Evolutionary conservation across 1,284 basidiomycete species (phyloP), one percentile per base, ranked within the genome.

Genomic region (Phlebopus sp.): DNA sequence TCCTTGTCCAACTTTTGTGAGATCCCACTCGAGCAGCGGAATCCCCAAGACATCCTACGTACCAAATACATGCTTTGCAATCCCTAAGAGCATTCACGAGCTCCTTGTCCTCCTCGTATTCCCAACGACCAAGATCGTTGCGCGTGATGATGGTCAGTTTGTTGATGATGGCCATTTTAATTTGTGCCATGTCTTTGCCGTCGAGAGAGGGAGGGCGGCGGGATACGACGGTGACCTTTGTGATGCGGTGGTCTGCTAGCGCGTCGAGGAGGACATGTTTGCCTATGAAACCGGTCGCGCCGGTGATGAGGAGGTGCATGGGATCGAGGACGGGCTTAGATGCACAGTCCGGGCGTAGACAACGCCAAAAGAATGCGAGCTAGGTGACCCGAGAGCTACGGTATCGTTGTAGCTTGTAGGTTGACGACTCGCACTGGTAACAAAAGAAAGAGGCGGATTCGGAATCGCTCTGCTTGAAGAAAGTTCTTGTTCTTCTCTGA

Each of bases 11-110:
- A n/a, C n/a, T n/a, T 11, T 5, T 9, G 10, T 11, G 27, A 29
- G 27, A 25, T 8, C 25, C 25, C n/a, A n/a, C n/a, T n/a, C n/a
- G n/a, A n/a, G n/a, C n/a, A n/a, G 8, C 25, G 8, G 25, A 25
- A 25, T 8, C 4, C 4, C 18, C 9, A 21, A 5, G n/a, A 31
- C 6, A 38, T 14, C 6, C n/a, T 30, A 15, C 46, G 2, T 45
- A 63, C 59, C 59, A 64, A 45, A 64, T 58, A 25, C 62, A 64
- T 3, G 59, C 55, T 23, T 31, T 58, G 27, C 59, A 62, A 27
- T 59, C 57, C 2, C 34, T 46, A 18, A 61, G 55, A 7, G 46
- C 55, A 3, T 52, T 52, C 30, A 56, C 55, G 14, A 62, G 52
- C 36, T 60, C 53, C 0, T 48, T 39, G 30, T 64, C 62, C 17